Base-by-base conservation (phyloP, 148 eudicot species). In the Rhododendron kiyosumense region DNA sequence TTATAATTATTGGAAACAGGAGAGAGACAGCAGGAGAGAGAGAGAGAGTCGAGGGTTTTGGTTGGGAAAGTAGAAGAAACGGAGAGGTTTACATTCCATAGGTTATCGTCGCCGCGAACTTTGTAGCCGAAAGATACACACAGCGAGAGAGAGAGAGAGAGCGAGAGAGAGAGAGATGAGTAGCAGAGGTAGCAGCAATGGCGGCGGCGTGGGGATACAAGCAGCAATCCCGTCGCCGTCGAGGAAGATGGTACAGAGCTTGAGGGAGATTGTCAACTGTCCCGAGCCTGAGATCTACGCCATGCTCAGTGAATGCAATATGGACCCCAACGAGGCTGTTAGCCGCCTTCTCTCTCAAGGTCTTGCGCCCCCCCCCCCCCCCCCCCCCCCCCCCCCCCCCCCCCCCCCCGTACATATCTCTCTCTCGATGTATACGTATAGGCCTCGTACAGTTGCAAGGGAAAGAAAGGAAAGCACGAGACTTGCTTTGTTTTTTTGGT, bases 291-390 rank as follows among this genome's bases (percentile, higher is more conserved):
- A 97, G 95, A 97, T 97, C 96, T 97, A 95, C 86, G 88, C 94
- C 75, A 88, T 91, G 87, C 98, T 97, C 78, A 93, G 93, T 87
- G 99, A 97, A 12, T 97, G 98, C 89, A 91, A 97, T 83, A 97
- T 97, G 99, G 98, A 97, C 95, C 98, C 98, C 87, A 91, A 92
- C 90, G 99, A 95, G 87, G 91, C 99, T 41, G 98, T 95, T 83
- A 91, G 89, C 87, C 93, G 98, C 22, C 98, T 97, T 49, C 94
- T 97, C 57, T 75, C 94, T 81, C 99, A 94, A 94, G 98, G 99
- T 96, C 43, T 38, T 38, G 43, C 43, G n/a, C n/a, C n/a, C n/a
- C n/a, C n/a, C n/a, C n/a, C n/a, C n/a, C n/a, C n/a, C n/a, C n/a
- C n/a, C 41, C 41, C 0, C 41, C 41, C 41, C 6, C 41, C 5